phyloP scores from a whole-genome alignment of 2,329 filamentous ascomycete genomes.

The Aspergillus sp. region DNA sequence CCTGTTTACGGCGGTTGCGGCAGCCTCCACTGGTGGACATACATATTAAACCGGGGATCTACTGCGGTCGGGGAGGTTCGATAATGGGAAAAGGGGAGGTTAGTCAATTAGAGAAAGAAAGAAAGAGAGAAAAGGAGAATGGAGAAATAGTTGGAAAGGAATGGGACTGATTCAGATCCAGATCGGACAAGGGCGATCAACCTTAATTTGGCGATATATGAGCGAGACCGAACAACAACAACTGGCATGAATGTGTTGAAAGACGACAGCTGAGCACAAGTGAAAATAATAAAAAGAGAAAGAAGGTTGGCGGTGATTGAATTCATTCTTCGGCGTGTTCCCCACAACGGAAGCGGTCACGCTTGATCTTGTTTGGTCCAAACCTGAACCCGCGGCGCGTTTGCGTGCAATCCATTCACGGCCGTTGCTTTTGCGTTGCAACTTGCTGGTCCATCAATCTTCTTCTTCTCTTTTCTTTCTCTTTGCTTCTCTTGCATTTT shows the following conservation, averaged over 20 bases:
- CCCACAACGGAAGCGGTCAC: slow-evolving; percentile 27
- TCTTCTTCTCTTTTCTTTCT: slow-evolving; percentile 8
- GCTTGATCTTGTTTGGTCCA: not conserved
- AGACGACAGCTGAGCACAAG: too few species aligned
- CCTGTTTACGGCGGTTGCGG: slow-evolving; percentile 19
- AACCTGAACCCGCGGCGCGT: not conserved
- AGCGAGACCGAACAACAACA: not conserved
- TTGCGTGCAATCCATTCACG: not conserved
- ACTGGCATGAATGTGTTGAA: not conserved
- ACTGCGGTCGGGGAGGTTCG: too few species aligned
- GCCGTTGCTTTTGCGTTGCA: not conserved
- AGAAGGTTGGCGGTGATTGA: too few species aligned
- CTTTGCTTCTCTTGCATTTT: not conserved
- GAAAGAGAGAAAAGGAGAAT: not conserved
- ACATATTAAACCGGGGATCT: not conserved
- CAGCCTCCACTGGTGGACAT: not conserved
- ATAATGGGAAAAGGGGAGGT: too few species aligned
- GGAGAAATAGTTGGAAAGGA: not conserved
- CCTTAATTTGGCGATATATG: not conserved
- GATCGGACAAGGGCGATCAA: slow-evolving; percentile 1
- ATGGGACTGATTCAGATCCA: not conserved
- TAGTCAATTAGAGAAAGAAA: not conserved
- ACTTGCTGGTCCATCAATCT: not conserved
- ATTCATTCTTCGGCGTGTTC: slow-evolving; percentile 9
- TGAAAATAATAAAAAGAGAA: too few species aligned